Evolutionary conservation across 2,329 filamentous ascomycete species (phyloP).

Genomic region (Sporothrix euskadiensis): DNA sequence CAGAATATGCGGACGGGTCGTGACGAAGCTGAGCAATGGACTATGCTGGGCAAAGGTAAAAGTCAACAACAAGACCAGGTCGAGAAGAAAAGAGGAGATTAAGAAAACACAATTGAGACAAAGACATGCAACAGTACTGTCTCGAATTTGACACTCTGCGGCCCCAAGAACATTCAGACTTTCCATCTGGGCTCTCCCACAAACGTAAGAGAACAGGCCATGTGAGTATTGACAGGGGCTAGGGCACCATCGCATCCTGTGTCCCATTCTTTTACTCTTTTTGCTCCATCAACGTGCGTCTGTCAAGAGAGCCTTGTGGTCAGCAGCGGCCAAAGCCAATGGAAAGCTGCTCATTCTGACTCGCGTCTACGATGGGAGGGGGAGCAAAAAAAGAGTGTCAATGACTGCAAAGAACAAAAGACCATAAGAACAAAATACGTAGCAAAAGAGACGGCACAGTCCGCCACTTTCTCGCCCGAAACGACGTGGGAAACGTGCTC

Average conservation of each 20-base stretch:
- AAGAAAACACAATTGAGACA: not conserved
- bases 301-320: slow-evolving; percentile 18
- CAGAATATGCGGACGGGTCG: not conserved
- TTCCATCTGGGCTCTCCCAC: not conserved
- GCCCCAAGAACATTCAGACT: not conserved
- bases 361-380: not conserved
- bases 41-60: too few relatives aligned
- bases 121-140: not conserved
- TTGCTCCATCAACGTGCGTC: not conserved
- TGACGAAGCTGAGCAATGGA: not conserved
- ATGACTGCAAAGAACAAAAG: too few relatives aligned
- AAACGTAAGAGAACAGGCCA: not conserved
- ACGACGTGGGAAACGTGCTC: not conserved
- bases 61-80: not conserved
- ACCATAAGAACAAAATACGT: too few relatives aligned
- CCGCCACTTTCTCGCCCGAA: not conserved
- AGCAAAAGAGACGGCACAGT: not conserved
- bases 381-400: not conserved
- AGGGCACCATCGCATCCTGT: not conserved
- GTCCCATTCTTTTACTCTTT: not conserved
- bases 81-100: slow-evolving; percentile 6
- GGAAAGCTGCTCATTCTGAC: slow-evolving; percentile 21
- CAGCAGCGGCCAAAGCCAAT: not conserved
- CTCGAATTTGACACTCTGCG: not conserved
- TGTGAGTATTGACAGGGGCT: not conserved